Evolutionary conservation across 306 rosid species (phyloP).

Genomic region (Canavalia gladiata): DNA sequence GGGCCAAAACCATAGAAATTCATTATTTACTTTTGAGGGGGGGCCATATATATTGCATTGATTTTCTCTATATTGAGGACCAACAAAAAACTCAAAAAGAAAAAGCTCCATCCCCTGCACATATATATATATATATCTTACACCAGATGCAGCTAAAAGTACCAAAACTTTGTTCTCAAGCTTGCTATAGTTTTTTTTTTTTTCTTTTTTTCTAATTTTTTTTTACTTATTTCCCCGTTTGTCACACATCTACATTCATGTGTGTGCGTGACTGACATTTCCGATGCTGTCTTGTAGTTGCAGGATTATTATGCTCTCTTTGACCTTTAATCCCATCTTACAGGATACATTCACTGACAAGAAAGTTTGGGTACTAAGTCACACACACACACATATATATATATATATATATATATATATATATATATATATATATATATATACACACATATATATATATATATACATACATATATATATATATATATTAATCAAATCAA

Average conservation of each 20-base stretch:
- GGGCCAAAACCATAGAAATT: constrained; percentile 39
- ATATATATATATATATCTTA: not conserved
- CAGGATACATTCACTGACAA: constrained; percentile 55
- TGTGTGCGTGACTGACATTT: constrained; percentile 61
- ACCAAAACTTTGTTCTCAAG: constrained; percentile 40
- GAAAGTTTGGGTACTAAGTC: constrained; percentile 32
- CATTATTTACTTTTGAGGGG: constrained; percentile 7
- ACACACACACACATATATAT: not conserved
- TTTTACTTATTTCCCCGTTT: constrained; percentile 17
- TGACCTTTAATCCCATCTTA: constrained; percentile 59
- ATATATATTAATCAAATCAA: not conserved
- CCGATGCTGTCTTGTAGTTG: constrained; percentile 51
- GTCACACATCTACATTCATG: constrained; percentile 44
- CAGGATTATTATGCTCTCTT: constrained; percentile 51
- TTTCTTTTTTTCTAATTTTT: no score
- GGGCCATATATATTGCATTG: constrained; percentile 11
- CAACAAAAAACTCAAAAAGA: constrained; percentile 3
- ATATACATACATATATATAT: not conserved
- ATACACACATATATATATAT: no score
- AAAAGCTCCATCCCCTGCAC: not conserved
- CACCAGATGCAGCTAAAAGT: constrained; percentile 37
- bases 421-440: no score
- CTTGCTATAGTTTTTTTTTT: constrained; percentile 19
- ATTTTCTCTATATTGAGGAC: constrained; percentile 4
- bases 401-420: not conserved